Evolutionary conservation across 148 eudicot species (phyloP), one percentile per base, ranked within the genome.

Genomic region (Diospyros lotus): DNA sequence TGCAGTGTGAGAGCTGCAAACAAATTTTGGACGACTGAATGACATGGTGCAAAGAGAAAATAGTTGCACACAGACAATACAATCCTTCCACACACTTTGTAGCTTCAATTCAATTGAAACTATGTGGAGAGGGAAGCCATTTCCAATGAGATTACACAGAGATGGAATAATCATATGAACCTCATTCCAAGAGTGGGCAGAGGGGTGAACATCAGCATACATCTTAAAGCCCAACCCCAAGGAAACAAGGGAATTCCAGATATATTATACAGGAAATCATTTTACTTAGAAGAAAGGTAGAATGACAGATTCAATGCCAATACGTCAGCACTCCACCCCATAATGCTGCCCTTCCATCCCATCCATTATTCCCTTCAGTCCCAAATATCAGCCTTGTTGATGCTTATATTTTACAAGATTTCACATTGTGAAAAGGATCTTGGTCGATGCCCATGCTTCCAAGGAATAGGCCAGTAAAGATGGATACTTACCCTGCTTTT

Each of bases 1-100:
- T 53, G 72, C 60, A 56, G 66, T 18, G 12, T 71, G n/a, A 75
- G 50, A 10, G 41, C 70, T 40, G 69, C 42, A 46, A 71, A 56
- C 50, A 14, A 41, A 40, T 14, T 12, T 61, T 61, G 8, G 9
- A 5, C 38, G 1, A 5, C 42, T 15, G 4, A 5, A 40, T 12
- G 5, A 9, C 14, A n/a, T 42, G 46, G 5, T 18, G 52, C 48
- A 11, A 73, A 7, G 66, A 3, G 58, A 38, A 61, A 43, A 64
- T 42, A 50, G 13, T 3, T 58, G 8, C 0, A 48, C 8, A 42
- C 38, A 71, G 12, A 42, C 28, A 39, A n/a, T 10, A 55, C 15
- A 55, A 55, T 28, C 59, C 12, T 6, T 55, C 15, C 2, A 9
- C 12, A 0, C 12, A 55, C 12, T 9, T 55, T 6, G 28, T 28